Evolutionary conservation across 2,329 filamentous ascomycete species (phyloP).

Genomic region (Colletotrichum sidae): DNA sequence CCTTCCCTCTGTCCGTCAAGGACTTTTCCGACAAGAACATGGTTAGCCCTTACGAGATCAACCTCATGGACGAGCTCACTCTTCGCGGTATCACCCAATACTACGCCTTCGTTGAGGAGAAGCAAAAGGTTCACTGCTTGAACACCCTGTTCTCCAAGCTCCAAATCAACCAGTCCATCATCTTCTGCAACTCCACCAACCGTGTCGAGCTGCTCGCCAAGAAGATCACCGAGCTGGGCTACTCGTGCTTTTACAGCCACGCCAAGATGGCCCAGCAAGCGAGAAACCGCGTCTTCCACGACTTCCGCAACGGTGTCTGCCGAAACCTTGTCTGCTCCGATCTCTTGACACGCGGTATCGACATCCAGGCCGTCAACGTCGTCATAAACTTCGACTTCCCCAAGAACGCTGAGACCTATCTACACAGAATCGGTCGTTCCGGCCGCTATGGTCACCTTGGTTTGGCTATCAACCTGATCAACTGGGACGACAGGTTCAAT

Average conservation of each 20-base stretch:
- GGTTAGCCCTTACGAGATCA: constrained; percentile 96
- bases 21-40: constrained; percentile 99
- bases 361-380: constrained; percentile 99
- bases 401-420: constrained; percentile 98
- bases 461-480: constrained; percentile 98
- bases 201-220: constrained; percentile 97
- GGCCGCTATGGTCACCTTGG: constrained; percentile 97
- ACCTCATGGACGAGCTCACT: constrained; percentile 99
- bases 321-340: constrained; percentile 98
- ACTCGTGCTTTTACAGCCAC: constrained; percentile 99
- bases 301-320: constrained; percentile 98
- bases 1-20: constrained; percentile 97
- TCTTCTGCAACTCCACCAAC: constrained; percentile 99
- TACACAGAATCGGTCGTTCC: constrained; percentile 97
- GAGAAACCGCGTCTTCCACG: constrained; percentile 98
- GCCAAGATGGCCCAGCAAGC: constrained; percentile 97
- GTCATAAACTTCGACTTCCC: constrained; percentile 99
- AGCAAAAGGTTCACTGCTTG: constrained; percentile 98
- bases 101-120: constrained; percentile 99
- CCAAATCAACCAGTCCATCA: constrained; percentile 99
- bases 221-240: constrained; percentile 98
- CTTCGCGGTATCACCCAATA: constrained; percentile 98
- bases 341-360: constrained; percentile 96
- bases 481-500: constrained; percentile 99
- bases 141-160: constrained; percentile 99